Evolutionary conservation across 1,284 basidiomycete genomes (phyloP).

Genomic region (Wolfiporia cocos): DNA sequence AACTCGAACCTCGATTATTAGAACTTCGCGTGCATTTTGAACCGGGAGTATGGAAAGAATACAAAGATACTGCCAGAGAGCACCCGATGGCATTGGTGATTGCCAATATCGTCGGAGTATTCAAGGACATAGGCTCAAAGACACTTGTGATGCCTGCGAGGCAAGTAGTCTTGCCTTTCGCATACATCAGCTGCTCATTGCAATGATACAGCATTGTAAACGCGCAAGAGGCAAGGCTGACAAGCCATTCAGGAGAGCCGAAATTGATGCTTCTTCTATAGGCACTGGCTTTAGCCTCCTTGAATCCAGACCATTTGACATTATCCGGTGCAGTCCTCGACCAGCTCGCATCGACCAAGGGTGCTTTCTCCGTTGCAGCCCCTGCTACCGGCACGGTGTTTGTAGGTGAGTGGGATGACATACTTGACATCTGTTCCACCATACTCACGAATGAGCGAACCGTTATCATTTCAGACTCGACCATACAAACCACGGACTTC

Average conservation of each 20-base stretch:
- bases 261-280: no score
- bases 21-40: constrained; percentile 46
- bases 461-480: neutral
- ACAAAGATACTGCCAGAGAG: constrained; percentile 32
- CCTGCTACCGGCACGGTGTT: no score
- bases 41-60: constrained; percentile 34
- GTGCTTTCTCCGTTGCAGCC: neutral
- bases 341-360: constrained; percentile 26
- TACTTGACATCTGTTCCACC: no score
- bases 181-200: no score
- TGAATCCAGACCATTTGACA: constrained; percentile 41
- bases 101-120: constrained; percentile 30
- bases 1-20: constrained; percentile 12
- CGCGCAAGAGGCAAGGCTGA: no score
- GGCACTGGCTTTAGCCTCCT: constrained; percentile 36
- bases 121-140: constrained; percentile 30
- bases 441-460: neutral
- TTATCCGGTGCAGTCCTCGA: constrained; percentile 38
- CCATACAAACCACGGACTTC: constrained; percentile 23
- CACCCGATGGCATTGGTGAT: constrained; percentile 39
- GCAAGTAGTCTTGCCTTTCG: constrained; percentile 18
- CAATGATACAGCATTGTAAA: no score
- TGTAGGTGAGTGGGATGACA: no score
- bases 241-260: no score
- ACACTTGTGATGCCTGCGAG: constrained; percentile 49